Evolutionary conservation across 2,329 filamentous ascomycete genomes (phyloP).

Genomic region (Ascochyta rabiei): DNA sequence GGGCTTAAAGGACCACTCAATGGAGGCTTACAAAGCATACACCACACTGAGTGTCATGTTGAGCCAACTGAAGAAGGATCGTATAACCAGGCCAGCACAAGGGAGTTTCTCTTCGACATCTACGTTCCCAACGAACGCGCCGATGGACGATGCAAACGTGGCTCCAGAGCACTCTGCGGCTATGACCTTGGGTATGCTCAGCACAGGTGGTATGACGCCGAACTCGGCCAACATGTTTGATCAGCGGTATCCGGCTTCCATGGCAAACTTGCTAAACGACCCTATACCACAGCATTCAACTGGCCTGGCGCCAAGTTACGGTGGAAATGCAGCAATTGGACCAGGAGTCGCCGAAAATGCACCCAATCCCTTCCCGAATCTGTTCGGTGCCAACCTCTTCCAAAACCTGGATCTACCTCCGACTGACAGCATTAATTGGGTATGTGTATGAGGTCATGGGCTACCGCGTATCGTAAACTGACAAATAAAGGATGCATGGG

Average conservation of each 20-base stretch:
- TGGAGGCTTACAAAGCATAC: constrained; percentile 89
- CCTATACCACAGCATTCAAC: constrained; percentile 38
- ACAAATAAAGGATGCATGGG: constrained; percentile 63
- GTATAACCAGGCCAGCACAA: constrained; percentile 33
- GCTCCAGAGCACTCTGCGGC: constrained; percentile 68
- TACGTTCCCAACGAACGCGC: constrained; percentile 34
- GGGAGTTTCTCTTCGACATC: constrained; percentile 42
- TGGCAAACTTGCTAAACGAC: constrained; percentile 48
- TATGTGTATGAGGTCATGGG: constrained; percentile 49
- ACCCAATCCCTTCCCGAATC: constrained; percentile 60
- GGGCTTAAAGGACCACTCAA: constrained; percentile 73
- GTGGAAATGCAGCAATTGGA: constrained; percentile 43
- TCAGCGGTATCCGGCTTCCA: constrained; percentile 46
- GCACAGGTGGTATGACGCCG: constrained; percentile 65
- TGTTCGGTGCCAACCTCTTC: constrained; percentile 58
- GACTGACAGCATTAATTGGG: constrained; percentile 64
- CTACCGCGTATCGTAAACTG: constrained; percentile 7
- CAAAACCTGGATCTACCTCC: constrained; percentile 61
- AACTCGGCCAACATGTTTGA: constrained; percentile 52
- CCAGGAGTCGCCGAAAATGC: constrained; percentile 46
- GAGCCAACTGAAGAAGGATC: constrained; percentile 69
- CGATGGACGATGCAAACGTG: constrained; percentile 61
- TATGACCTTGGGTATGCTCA: constrained; percentile 73
- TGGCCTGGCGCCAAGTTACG: constrained; percentile 43
- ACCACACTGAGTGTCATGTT: constrained; percentile 84